Conservation (phyloP, 768 basidiomycete species). For the Leucocoprinus birnbaumii region DNA sequence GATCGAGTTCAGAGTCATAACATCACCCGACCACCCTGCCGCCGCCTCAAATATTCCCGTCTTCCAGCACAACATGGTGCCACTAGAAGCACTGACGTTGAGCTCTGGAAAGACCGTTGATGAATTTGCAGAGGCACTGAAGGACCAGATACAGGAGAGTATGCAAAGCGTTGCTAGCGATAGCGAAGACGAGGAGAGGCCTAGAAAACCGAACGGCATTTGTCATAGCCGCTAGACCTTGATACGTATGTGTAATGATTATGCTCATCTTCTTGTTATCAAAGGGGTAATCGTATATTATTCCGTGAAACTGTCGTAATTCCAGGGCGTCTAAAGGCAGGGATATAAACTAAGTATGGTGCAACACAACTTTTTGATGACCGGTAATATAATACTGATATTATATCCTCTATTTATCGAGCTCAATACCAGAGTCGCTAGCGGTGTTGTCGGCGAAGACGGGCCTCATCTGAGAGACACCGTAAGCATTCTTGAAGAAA, state of each 20-base stretch:
- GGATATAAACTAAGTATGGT: neutral
- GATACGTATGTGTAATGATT: neutral
- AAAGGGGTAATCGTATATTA: neutral
- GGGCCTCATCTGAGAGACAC: conserved; percentile 70
- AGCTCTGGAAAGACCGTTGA: conserved; percentile 69
- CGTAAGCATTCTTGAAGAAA: conserved; percentile 87
- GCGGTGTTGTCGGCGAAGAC: conserved; percentile 58
- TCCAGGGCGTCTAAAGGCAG: conserved; percentile 1
- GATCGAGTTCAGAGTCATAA: conserved; percentile 63
- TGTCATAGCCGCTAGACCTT: neutral
- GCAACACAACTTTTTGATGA: neutral
- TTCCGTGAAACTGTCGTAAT: conserved; percentile 3
- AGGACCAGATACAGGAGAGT: conserved; percentile 44
- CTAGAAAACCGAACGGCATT: neutral
- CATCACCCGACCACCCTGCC: conserved; percentile 70
- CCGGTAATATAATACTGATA: neutral
- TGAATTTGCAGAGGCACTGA: conserved; percentile 71
- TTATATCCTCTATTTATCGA: conserved; percentile 38
- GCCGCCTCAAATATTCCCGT: conserved; percentile 66
- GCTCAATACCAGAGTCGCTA: conserved; percentile 53
- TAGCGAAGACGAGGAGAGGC: neutral
- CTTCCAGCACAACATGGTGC: conserved; percentile 87
- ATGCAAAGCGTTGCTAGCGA: conserved; percentile 12
- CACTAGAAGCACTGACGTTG: conserved; percentile 81
- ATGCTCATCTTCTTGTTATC: neutral